Conservation (phyloP, 495 filamentous ascomycete genomes). For the Alectoria sarmentosa region DNA sequence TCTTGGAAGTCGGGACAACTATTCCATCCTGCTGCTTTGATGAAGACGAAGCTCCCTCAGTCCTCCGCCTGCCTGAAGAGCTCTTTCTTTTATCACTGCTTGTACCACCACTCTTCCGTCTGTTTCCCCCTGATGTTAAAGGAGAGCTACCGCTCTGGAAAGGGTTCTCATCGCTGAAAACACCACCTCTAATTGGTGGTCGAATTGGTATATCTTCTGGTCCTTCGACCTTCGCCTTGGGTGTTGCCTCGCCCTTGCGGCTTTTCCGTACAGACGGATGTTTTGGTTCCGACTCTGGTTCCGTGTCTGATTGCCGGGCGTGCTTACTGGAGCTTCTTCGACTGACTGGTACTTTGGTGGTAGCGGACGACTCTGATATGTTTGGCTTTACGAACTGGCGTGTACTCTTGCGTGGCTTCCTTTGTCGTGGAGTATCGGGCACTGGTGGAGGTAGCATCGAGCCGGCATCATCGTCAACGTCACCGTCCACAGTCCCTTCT, state of each 20-base stretch:
- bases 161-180: slow-evolving; percentile 85
- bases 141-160: slow-evolving; percentile 82
- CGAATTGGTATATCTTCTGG: slow-evolving; percentile 34
- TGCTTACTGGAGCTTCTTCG: slow-evolving; percentile 45
- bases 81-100: slow-evolving; percentile 47
- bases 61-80: slow-evolving; percentile 36
- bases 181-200: slow-evolving; percentile 39
- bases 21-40: slow-evolving; percentile 33
- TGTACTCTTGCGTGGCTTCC: slow-evolving; percentile 36
- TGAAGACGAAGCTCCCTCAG: slow-evolving; percentile 23
- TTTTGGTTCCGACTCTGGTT: slow-evolving; percentile 33
- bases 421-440: slow-evolving; percentile 35
- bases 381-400: slow-evolving; percentile 35
- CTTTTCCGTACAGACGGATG: slow-evolving; percentile 43
- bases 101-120: slow-evolving; percentile 24
- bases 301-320: slow-evolving; percentile 45
- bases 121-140: slow-evolving; percentile 31
- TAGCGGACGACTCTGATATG: slow-evolving; percentile 36
- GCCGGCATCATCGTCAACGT: slow-evolving; percentile 37
- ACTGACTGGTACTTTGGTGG: slow-evolving; percentile 30
- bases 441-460: slow-evolving; percentile 44
- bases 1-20: slow-evolving; percentile 35
- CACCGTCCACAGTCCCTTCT: slow-evolving; percentile 41
- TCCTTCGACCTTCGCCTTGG: slow-evolving; percentile 34
- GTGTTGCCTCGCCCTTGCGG: slow-evolving; percentile 50